Base-by-base conservation (phyloP, 2,329 filamentous ascomycete genomes). In the Colletotrichum caudatum region DNA sequence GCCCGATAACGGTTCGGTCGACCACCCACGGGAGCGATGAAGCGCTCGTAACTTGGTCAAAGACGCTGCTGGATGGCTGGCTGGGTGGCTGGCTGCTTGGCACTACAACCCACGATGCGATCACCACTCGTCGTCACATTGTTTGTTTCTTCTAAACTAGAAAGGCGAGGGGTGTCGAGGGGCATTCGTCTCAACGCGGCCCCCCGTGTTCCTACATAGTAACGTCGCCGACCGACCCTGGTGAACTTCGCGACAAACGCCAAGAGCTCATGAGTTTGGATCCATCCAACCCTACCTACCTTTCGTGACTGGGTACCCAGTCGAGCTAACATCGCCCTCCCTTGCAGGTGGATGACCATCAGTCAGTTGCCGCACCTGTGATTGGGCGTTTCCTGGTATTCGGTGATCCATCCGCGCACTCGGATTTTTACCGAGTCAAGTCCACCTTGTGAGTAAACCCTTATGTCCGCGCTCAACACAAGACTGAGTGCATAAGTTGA, bases 401-500 rank as follows among this genome's bases (percentile, higher is more conserved):
- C 69, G 69, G 65, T 46, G 57, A 64, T 64, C 65, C 65, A 69
- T 60, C 69, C 69, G 69, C 65, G 41, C 23, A 54, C 48, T 69
- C 69, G 69, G 69, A 64, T 29, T 59, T 64, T 69, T 51, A 23
- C 65, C 69, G 69, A 71, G 46, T 67, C 69, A 4, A 29, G 29
- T 29, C 64, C 54, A 44, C 29, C 41, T 53, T 63, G 46, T 41
- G 33, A 26, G 18, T 58, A 60, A 71, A 54, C 14, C 51, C 46
- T 66, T 64, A 60, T 29, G 60, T 53, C 60, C 59, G 64, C 53
- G 46, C 35, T 48, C 69, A 18, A 20, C 6, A 9, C 44, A 71
- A 54, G 48, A 60, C 59, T 33, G 26, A 54, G 65, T 60, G 41
- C 41, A 53, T 18, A 53, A 61, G 29, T 29, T 29, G 64, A 61